Base-by-base conservation (phyloP, 2,329 filamentous ascomycete species). In the Pseudophaeomoniella oleicola region DNA sequence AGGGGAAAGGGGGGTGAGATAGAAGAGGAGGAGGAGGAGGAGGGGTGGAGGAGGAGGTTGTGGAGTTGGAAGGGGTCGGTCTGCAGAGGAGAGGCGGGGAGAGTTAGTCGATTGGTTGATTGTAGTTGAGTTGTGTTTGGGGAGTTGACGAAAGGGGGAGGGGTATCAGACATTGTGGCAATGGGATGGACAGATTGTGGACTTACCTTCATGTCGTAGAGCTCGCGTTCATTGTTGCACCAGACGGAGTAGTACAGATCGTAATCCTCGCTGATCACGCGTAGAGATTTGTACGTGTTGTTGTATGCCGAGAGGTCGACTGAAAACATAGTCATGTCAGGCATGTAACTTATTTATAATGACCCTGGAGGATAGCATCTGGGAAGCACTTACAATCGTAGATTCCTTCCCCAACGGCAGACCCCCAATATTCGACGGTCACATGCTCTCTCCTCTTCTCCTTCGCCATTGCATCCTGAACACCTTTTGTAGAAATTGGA, bases 401-500 rank as follows among this genome's bases (percentile, higher is more conserved):
- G 11, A 47, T 39, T 2, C 56, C 56, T 38, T 60, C 58, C 1
- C 49, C 33, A 4, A 54, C 42, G 3, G 45, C 47, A 3, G 17
- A 19, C 0, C 69, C 70, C 71, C 69, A 74, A 41, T 59, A 73
- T 44, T 75, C 71, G 2, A 75, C 63, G 1, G 64, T 68, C 6
- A 72, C 66, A 44, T 74, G 71, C 46, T 76, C 72, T 13, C 58
- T 54, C 2, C 36, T 13, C 1, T 41, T 41, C 2, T 41, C 52
- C n/a, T n/a, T n/a, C n/a, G n/a, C n/a, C n/a, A n/a, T n/a, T 16
- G 36, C 44, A 13, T 36, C 46, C 0, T 53, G 49, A 0, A 35
- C 32, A 15, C 9, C 15, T 4, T 15, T 11, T n/a, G 11, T 6
- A 15, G 16, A 16, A 9, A 40, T 29, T 18, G 38, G 34, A 27